Percentiles rank a stretch among this genome's conserved stretches.
These are phyloP conservation scores for Saccharomycopsis babjevae DNA, from an alignment of 805 yeast genomes.

Conservation along the genomic window DNA sequence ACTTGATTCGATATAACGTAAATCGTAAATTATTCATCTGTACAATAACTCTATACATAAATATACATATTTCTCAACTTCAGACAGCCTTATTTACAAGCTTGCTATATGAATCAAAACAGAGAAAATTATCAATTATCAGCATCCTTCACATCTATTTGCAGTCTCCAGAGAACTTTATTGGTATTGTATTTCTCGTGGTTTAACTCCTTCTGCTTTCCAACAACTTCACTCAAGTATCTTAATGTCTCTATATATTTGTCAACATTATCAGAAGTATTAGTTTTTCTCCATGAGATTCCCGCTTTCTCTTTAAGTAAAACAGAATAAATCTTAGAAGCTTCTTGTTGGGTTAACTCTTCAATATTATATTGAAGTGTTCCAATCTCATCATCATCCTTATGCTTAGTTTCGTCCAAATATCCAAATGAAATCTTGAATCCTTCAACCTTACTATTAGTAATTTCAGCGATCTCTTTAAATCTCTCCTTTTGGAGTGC, in stretches of 20 bases:
- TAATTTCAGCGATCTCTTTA: constrained; percentile 13
- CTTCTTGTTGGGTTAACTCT: constrained; percentile 19
- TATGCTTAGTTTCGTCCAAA: constrained; percentile 7
- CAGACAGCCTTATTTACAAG: not conserved
- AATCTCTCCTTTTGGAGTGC: constrained; percentile 7
- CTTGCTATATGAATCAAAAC: not conserved
- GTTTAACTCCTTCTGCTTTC: not conserved
- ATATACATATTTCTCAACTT: not conserved
- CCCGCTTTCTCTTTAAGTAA: constrained; percentile 21
- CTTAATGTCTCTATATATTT: not conserved
- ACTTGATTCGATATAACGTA: too few species aligned
- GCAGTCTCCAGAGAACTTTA: not conserved
- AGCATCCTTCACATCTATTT: not conserved
- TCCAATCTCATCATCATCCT: constrained; percentile 28
- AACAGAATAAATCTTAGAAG: constrained; percentile 20
- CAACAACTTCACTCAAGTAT: not conserved
- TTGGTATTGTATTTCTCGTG: not conserved
- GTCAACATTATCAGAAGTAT: not conserved
- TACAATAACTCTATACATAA: not conserved
- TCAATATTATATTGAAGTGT: constrained; percentile 23
- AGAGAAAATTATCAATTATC: not conserved
- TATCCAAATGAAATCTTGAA: constrained; percentile 31
- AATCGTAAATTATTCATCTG: too few species aligned
- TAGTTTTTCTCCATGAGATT: constrained; percentile 2
- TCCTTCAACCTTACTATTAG: constrained; percentile 23